Base-by-base conservation (phyloP, 1,284 basidiomycete species). In the Phlebopus sp. region DNA sequence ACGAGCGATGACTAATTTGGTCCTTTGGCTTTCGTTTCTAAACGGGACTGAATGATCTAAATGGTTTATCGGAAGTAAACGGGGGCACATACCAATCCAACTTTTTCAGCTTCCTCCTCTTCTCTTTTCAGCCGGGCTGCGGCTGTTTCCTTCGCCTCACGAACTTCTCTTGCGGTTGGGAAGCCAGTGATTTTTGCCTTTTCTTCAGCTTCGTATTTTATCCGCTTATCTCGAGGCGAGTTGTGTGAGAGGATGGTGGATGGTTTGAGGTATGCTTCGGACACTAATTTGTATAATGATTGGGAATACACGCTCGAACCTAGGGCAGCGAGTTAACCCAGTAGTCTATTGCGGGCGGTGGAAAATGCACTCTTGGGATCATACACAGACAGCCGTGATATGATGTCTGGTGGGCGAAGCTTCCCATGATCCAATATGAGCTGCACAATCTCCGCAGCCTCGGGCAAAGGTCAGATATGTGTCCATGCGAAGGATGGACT, bases 391-490 rank as follows among this genome's bases (percentile, higher is more conserved):
- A 91, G 63, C 29, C 72, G 63, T 11, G 75, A 69, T 23, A 91
- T 64, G 40, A 94, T 81, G 51, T 91, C 86, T 57, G 80, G 81
- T 7, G 85, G 78, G 43, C 82, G 81, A 56, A 97, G 78, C 67
- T 95, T 95, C 36, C 94, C 94, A 60, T 92, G 87, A 59, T 92
- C 81, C 44, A 96, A 71, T 32, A 97, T 72, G 25, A 84, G 69
- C 55, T 84, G 82, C 14, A 95, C 73, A 49, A 95, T 81, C 47
- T 86, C 80, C 38, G 81, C 78, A 5, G 79, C 89, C 90, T 93
- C 9, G 30, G 29, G 6, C 2, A 46, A 32, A 23, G 29, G 25
- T 34, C 31, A 40, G 18, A 17, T 18, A 17, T 32, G 11, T 11
- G 25, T 29, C 8, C 19, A 18, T 31, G 11, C 14, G 18, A 29